Base-by-base conservation (phyloP, 345 rosid genomes). In the Acer yangbiense region DNA sequence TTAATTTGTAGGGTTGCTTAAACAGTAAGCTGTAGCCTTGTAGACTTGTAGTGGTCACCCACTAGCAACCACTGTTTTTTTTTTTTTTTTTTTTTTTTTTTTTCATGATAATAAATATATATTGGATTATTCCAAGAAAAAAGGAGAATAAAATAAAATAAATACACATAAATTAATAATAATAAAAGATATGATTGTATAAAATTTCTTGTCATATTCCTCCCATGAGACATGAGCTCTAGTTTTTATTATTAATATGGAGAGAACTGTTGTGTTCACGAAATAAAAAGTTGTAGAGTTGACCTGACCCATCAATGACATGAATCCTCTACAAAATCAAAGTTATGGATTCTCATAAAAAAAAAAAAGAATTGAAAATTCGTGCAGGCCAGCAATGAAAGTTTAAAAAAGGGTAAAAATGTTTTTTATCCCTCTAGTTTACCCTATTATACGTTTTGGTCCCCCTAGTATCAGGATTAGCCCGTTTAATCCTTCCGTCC, bases 111-210 rank as follows among this genome's bases (percentile, higher is more conserved):
- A 72, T 18, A 62, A 23, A 43, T 73, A 35, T 35, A 35, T 35
- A 41, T 60, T 52, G 65, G 27, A 66, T 75, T 32, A 32, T 76
- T 76, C 73, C 74, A 69, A 68, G 20, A 25, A 60, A 46, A 68
- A 44, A 69, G 55, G 68, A 60, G 55, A 66, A 35, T 27, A 54
- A 54, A 54, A 54, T 54, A 54, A 16, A 13, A 54, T 4, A 54
- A 3, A 32, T 32, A 32, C 5, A 32, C 6, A 43, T 55, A n/a
- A 2, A 52, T 25, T 20, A 55, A 67, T 20, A 54, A 52, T 12
- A 57, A 6, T 23, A 6, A 48, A 23, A 11, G 27, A 4, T 14
- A 46, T 12, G 3, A 12, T 29, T 32, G 18, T 18, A 52, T 29
- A 35, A 65, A 75, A 65, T n/a, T 27, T 69, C 13, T 48, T 50